Conservation (phyloP, 495 filamentous ascomycete species). For the Usnea hakonensis region DNA sequence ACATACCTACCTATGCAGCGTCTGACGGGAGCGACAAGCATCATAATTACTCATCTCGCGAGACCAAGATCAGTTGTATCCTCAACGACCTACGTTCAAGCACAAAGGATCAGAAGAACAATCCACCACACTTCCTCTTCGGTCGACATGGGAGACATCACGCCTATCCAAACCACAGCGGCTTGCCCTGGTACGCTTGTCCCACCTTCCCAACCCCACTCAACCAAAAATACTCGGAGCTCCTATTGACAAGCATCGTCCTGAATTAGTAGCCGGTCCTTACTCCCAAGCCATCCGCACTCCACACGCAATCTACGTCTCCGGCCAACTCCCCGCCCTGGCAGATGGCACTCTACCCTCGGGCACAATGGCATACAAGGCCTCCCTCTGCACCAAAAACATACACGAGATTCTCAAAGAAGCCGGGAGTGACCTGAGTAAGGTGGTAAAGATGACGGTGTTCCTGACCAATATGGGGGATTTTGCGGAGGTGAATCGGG, state of each 20-base stretch:
- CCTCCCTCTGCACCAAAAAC: slow-evolving; percentile 66
- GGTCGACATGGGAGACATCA: too few species aligned
- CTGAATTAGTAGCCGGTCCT: too few species aligned
- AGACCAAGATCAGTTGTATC: too few species aligned
- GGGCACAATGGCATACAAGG: slow-evolving; percentile 71
- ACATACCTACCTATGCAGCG: too few species aligned
- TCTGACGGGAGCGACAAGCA: too few species aligned
- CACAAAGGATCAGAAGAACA: neutral
- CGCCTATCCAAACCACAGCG: slow-evolving; percentile 78
- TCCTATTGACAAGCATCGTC: too few species aligned
- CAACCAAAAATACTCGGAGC: too few species aligned
- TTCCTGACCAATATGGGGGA: slow-evolving; percentile 81
- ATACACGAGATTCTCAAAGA: slow-evolving; percentile 67
- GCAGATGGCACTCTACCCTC: slow-evolving; percentile 62
- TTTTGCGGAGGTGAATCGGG: slow-evolving; percentile 80
- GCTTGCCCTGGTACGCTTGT: slow-evolving; percentile 67
- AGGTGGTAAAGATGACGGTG: slow-evolving; percentile 73
- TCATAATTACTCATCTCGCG: too few species aligned
- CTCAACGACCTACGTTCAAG: neutral
- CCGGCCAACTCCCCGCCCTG: slow-evolving; percentile 83
- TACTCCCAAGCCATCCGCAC: too few species aligned
- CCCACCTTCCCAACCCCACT: slow-evolving; percentile 66
- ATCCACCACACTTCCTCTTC: too few species aligned
- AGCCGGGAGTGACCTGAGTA: slow-evolving; percentile 65
- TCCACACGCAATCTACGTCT: slow-evolving; percentile 78